Base-by-base conservation (phyloP, 2,329 filamentous ascomycete genomes). In the Monosporascus sp. region DNA sequence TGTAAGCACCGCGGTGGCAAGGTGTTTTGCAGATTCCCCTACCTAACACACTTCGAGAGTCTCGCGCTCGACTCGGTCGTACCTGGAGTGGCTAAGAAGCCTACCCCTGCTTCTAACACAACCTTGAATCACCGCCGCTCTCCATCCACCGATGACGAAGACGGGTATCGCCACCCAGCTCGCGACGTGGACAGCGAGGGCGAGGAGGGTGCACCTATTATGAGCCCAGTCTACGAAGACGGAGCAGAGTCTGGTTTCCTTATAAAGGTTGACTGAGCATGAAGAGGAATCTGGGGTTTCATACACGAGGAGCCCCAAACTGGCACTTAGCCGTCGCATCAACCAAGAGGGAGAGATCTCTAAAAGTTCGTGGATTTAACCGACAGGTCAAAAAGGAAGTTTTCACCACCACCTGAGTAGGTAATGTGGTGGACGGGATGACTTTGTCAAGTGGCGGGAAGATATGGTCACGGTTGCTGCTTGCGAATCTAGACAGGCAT, bases 1-100 rank as follows among this genome's bases (percentile, higher is more conserved):
- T 70, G 68, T 52, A 63, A 62, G 50, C 47, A 64, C n/a, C 65
- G 66, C 7, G 62, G 63, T 20, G 68, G 68, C 48, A 68, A 64
- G 58, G 37, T 44, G 5, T 63, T 60, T 45, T 69, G 68, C 63
- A 63, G 60, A 26, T 16, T 70, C 3, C 55, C 60, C 11, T 52
- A 48, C 22, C 8, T 19, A 3, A 43, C 57, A 7, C 67, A 70
- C 48, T 35, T 41, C 17, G 60, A 60, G 16, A 59, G 64, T 17
- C 35, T 65, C 5, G 26, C 17, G 7, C 51, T 53, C 48, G 35
- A 44, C 41, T 20, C 41, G n/a, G 19, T 44, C 19, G 41, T 44
- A 14, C 41, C 20, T 3, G 41, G 9, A 20, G 14, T 19, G 19
- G n/a, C 41, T 2, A 44, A 44, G 41, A 44, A 44, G 14, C 22